Conservation (phyloP, 2,329 filamentous ascomycete species). For the Pseudogymnoascus destructans region DNA sequence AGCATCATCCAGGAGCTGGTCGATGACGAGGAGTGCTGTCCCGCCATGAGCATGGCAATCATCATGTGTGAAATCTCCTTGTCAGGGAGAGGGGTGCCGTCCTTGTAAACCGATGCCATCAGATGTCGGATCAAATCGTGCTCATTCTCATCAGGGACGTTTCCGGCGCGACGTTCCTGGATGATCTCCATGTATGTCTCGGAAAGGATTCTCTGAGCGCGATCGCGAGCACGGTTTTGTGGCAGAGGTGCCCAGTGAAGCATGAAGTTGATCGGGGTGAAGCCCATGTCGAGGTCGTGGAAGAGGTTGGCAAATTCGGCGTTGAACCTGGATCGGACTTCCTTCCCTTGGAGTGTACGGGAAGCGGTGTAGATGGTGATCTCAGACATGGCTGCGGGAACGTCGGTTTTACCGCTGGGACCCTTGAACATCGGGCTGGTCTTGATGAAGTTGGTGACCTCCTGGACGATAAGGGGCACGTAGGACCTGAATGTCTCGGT, state of each 20-base stretch:
- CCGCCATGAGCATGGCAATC: constrained; percentile 86
- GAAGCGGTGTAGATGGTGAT: constrained; percentile 86
- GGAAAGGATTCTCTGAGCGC: constrained; percentile 67
- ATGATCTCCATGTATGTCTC: constrained; percentile 76
- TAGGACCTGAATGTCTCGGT: constrained; percentile 62
- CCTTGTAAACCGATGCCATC: constrained; percentile 76
- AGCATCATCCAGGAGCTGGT: constrained; percentile 78
- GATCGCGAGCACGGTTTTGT: constrained; percentile 73
- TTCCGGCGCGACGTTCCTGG: constrained; percentile 43
- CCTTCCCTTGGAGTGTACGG: constrained; percentile 70
- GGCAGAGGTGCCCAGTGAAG: constrained; percentile 78
- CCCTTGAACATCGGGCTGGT: constrained; percentile 53
- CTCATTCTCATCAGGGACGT: constrained; percentile 39
- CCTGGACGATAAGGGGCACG: constrained; percentile 63
- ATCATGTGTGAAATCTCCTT: constrained; percentile 84
- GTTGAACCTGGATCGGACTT: constrained; percentile 70
- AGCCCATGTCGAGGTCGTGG: constrained; percentile 83
- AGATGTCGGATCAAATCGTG: constrained; percentile 83
- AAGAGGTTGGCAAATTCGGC: constrained; percentile 69
- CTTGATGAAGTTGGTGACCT: constrained; percentile 63
- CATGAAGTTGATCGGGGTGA: constrained; percentile 81
- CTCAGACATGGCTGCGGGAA: constrained; percentile 66
- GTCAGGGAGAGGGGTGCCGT: constrained; percentile 66
- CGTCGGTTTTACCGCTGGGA: constrained; percentile 54
- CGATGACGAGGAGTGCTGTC: constrained; percentile 78